Base-by-base conservation (phyloP, 345 rosid species). In the Eutrema heterophyllum region DNA sequence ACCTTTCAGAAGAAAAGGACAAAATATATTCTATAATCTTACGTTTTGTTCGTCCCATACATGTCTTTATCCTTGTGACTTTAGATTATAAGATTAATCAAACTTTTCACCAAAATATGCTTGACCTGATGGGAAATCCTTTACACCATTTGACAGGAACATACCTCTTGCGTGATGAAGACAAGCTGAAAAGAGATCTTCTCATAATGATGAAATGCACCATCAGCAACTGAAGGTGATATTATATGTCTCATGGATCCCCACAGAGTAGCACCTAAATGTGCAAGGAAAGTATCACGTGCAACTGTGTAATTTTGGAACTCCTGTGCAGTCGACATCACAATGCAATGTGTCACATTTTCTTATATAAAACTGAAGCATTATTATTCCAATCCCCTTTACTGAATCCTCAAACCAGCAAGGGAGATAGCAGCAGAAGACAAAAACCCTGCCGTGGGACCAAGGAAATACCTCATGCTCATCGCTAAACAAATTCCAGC, bases 151-250 rank as follows among this genome's bases (percentile, higher is more conserved):
- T 46, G 21, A 49, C 52, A 63, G 21, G 46, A 64, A 15, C 81
- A 80, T 80, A 95, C 99, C 97, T 95, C 99, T 74, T 84, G 92
- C 21, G 98, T 92, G 75, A 96, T 80, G 77, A 96, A 96, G 78
- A 88, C 85, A 67, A 96, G 84, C 82, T 96, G 99, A 77, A 92
- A 95, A 36, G 96, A 90, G 79, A 95, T 82, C 82, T 86, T 90
- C 81, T 92, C 99, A 77, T 95, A 95, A 79, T 87, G 85, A 79
- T 95, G 99, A 83, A 90, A 95, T 80, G 97, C 92, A 71, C 98
- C 99, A 78, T 92, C 98, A 74, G 96, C 89, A 78, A 92, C 80
- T 63, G 98, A 96, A 52, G 98, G 99, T 52, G 99, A 89, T 73
- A 90, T 64, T 65, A 96, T 73, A 61, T 96, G 99, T 81, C 94